Conservation (phyloP, 768 basidiomycete genomes). For the Dendrothele bispora region DNA sequence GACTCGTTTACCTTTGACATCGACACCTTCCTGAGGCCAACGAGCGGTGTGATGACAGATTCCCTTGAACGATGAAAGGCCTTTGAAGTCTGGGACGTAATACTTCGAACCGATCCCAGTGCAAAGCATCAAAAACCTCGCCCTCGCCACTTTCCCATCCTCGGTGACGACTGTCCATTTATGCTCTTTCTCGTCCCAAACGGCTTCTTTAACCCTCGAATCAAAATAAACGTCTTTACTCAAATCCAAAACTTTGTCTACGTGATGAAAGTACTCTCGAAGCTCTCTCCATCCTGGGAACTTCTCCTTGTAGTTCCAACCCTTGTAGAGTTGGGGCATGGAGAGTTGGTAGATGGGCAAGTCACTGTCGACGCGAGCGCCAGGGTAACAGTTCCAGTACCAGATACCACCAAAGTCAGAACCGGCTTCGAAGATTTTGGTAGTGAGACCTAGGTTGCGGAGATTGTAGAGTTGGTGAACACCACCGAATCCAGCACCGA, state of each 20-base stretch:
- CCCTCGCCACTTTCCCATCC: neutral
- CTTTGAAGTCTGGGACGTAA: neutral
- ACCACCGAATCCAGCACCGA: conserved; percentile 5
- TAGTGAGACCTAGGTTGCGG: conserved; percentile 10
- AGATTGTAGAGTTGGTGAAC: conserved; percentile 4
- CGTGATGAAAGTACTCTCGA: conserved; percentile 12
- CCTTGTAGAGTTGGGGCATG: conserved; percentile 10
- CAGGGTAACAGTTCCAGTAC: conserved; percentile 15
- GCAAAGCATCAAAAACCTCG: conserved; percentile 5
- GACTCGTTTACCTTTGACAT: conserved; percentile 3
- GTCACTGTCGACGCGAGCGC: conserved; percentile 15
- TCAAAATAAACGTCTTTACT: conserved; percentile 12
- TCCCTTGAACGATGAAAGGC: conserved; percentile 5
- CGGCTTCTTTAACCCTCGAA: conserved; percentile 10
- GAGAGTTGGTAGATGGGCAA: conserved; percentile 13
- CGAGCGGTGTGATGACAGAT: conserved; percentile 4
- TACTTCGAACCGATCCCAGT: conserved; percentile 4
- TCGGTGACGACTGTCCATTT: conserved; percentile 9
- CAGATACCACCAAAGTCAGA: conserved; percentile 14
- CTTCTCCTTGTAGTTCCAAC: conserved; percentile 5
- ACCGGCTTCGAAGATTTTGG: conserved; percentile 16
- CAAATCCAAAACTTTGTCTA: conserved; percentile 13
- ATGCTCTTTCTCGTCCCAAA: conserved; percentile 7
- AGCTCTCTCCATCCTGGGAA: conserved; percentile 12
- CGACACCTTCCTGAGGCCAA: conserved; percentile 7